phyloP scores from a whole-genome alignment of 2,329 filamentous ascomycete species.

The Phialophora macrospora region DNA sequence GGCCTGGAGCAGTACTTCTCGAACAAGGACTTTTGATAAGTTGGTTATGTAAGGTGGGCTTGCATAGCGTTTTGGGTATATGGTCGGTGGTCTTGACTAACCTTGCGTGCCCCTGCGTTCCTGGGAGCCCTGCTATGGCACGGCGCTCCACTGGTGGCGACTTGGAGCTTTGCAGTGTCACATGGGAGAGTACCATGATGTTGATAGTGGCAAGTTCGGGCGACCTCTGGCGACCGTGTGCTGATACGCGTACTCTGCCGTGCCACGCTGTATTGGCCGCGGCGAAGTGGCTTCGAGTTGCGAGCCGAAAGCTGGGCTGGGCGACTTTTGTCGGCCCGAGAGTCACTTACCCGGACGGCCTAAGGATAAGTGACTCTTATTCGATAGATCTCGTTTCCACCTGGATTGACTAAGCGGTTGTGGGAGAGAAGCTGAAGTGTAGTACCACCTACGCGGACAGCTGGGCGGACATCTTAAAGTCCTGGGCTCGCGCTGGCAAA shows the following conservation, averaged over 20 bases:
- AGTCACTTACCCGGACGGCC: not conserved
- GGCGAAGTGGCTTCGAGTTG: not conserved
- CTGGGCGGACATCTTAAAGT: not conserved
- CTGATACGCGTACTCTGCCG: not conserved
- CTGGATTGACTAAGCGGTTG: not conserved
- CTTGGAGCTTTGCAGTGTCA: not conserved
- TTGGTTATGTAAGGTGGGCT: not conserved
- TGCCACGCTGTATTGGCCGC: not conserved
- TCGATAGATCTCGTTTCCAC: not conserved
- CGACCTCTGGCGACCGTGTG: not conserved
- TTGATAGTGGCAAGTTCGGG: not conserved
- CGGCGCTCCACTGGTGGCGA: not conserved
- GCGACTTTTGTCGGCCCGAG: not conserved
- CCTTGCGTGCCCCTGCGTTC: not conserved
- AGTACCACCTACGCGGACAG: not conserved
- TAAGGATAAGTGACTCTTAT: not conserved
- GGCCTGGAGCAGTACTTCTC: no score
- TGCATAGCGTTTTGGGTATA: not conserved
- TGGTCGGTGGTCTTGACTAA: not conserved
- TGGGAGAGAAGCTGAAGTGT: not conserved
- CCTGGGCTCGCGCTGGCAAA: not conserved
- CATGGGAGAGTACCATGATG: not conserved
- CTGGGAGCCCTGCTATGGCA: not conserved
- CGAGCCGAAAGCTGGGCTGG: not conserved
- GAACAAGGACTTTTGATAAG: not conserved